Evolutionary conservation across 352 stramenopile species (phyloP).

Genomic region (Pythium rhizo-oryzae): DNA sequence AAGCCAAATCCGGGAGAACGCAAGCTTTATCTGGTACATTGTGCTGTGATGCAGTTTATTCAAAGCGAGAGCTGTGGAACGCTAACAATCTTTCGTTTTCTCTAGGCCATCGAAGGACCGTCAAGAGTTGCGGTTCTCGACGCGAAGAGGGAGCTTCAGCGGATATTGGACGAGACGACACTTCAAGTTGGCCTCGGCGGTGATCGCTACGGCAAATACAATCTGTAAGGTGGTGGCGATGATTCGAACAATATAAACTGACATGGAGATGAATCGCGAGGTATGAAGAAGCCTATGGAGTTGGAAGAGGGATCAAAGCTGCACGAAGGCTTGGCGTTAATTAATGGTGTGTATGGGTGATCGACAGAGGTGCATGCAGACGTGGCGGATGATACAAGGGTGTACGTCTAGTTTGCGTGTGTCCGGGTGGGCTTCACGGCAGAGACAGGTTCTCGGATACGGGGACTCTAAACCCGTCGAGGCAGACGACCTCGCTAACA

Average conservation of each 20-base stretch:
- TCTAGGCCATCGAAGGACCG: constrained; percentile 80
- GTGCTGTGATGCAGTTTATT: neutral
- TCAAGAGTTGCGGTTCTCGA: constrained; percentile 76
- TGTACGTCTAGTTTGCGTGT: constrained; percentile 2
- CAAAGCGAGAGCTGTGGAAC: neutral
- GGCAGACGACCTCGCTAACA: constrained; percentile 62
- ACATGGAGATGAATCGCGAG: constrained; percentile 10
- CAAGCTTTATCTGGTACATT: constrained; percentile 87
- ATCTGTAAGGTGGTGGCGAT: constrained; percentile 52
- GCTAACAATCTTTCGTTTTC: constrained; percentile 4
- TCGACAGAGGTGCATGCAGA: neutral
- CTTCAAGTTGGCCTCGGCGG: constrained; percentile 85
- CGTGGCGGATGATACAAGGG: neutral
- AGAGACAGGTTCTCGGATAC: constrained; percentile 1
- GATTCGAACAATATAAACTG: constrained; percentile 23
- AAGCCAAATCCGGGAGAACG: constrained; percentile 85
- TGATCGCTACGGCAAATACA: constrained; percentile 91
- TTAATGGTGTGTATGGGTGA: neutral
- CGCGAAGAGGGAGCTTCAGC: constrained; percentile 78
- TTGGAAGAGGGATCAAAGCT: no score
- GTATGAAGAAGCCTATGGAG: no score
- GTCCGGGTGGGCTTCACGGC: neutral
- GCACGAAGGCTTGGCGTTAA: no score
- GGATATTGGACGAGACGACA: constrained; percentile 89
- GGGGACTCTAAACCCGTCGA: constrained; percentile 60